Conservation (phyloP, 2,329 filamentous ascomycete genomes). For the Bertia moriformis region DNA sequence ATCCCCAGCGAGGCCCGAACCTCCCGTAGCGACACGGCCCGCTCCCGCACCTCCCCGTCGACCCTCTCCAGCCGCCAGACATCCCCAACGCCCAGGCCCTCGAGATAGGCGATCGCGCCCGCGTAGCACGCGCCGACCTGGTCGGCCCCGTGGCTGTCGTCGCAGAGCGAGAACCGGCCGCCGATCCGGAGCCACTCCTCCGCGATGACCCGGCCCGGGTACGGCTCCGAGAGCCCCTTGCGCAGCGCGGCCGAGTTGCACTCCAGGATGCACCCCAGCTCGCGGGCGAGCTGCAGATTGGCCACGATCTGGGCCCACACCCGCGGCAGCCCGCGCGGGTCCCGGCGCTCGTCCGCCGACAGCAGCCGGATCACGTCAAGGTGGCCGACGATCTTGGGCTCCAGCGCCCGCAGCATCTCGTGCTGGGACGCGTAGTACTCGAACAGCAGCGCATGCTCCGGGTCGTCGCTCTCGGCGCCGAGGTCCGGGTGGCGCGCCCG, state of each 20-base stretch:
- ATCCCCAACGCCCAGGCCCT: constrained; percentile 45
- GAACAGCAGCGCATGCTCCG: constrained; percentile 48
- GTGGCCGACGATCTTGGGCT: constrained; percentile 73
- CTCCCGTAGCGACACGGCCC: no score
- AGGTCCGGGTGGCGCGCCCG: constrained; percentile 5
- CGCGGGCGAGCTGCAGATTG: constrained; percentile 57
- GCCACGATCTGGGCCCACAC: constrained; percentile 65
- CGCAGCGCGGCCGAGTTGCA: constrained; percentile 75
- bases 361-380: constrained; percentile 82
- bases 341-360: constrained; percentile 51
- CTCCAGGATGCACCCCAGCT: constrained; percentile 73
- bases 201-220: constrained; percentile 68
- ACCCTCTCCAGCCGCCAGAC: constrained; percentile 40
- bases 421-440: constrained; percentile 81
- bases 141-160: constrained; percentile 80
- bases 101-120: constrained; percentile 56
- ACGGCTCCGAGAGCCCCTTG: constrained; percentile 83
- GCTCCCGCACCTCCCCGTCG: constrained; percentile 14
- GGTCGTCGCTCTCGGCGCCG: constrained; percentile 8
- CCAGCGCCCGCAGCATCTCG: constrained; percentile 60
- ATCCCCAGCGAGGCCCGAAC: no score
- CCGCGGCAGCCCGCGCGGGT: constrained; percentile 35
- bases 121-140: constrained; percentile 80
- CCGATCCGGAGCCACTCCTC: constrained; percentile 61
- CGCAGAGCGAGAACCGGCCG: constrained; percentile 77